Conservation (phyloP, 2,329 filamentous ascomycete genomes). For the Aspergillus brasiliensis region DNA sequence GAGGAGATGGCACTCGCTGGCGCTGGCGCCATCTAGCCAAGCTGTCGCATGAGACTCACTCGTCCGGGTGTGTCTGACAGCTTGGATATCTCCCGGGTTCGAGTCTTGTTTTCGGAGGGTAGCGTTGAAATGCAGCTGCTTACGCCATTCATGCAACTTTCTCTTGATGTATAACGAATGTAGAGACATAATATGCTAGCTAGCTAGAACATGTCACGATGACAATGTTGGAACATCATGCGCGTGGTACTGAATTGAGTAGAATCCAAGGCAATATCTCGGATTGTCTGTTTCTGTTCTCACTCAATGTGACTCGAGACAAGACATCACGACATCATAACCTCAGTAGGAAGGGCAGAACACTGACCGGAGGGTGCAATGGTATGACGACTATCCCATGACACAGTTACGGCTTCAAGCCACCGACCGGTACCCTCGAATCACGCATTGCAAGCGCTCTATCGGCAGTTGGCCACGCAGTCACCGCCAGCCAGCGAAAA, state of each 20-base stretch:
- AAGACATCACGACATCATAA: too few relatives aligned
- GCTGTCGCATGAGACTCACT: not conserved
- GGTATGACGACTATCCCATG: too few relatives aligned
- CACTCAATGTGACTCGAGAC: not conserved
- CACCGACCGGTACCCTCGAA: not conserved
- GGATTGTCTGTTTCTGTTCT: not conserved
- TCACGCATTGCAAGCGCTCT: not conserved
- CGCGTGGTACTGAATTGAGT: too few relatives aligned
- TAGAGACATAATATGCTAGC: slow-evolving; percentile 8
- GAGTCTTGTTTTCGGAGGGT: not conserved
- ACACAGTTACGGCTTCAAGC: not conserved
- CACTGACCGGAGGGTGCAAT: too few relatives aligned
- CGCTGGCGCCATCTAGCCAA: slow-evolving; percentile 16
- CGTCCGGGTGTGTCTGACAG: not conserved
- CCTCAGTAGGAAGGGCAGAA: too few relatives aligned
- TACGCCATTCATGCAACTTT: not conserved
- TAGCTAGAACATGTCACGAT: not conserved
- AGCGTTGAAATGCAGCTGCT: not conserved
- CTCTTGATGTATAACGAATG: slow-evolving; percentile 10
- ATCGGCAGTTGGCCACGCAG: not conserved
- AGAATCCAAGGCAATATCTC: not conserved
- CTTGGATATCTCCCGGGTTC: not conserved
- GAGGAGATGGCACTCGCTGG: slow-evolving; percentile 7
- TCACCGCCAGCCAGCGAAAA: not conserved
- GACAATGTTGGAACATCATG: not conserved